A percentile compares a stretch with the other conserved stretches of the same genome.
These are phyloP conservation scores for Noccaea caerulescens DNA, from an alignment of 345 rosid species.

Conservation along the genomic window DNA sequence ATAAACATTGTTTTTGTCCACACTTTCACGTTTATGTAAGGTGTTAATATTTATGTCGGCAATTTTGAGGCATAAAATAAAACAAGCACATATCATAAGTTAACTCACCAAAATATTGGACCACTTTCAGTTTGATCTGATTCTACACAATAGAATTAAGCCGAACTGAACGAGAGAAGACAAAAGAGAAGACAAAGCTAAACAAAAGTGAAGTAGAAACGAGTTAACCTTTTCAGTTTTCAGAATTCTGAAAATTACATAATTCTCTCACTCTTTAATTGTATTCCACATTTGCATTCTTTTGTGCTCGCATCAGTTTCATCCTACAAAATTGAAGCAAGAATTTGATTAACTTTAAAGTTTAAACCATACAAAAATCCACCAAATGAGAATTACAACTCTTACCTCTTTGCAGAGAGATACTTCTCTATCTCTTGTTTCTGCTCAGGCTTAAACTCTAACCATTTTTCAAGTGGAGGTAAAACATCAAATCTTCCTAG, in stretches of 20 bases:
- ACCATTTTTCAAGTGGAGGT: constrained; percentile 63
- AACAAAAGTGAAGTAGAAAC: not conserved
- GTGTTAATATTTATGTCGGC: not conserved
- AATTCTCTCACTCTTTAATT: constrained; percentile 7
- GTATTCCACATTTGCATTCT: not conserved
- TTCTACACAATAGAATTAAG: not conserved
- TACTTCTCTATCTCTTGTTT: constrained; percentile 60
- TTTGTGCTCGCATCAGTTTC: constrained; percentile 16
- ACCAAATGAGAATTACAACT: constrained; percentile 1
- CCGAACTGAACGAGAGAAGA: not conserved
- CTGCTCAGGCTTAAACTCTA: constrained; percentile 56
- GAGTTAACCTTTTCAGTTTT: constrained; percentile 6
- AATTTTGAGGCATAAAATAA: not conserved
- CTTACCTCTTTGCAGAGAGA: constrained; percentile 56
- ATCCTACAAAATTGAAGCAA: constrained; percentile 25
- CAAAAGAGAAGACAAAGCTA: not conserved
- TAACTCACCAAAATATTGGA: not conserved
- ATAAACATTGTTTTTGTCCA: not conserved
- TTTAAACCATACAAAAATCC: not conserved
- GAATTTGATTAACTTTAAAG: not conserved
- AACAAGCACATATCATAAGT: not conserved
- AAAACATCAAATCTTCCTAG: constrained; percentile 42
- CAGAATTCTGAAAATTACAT: not conserved
- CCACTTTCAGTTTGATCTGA: not conserved
- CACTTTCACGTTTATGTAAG: not conserved